Evolutionary conservation across 2,329 filamentous ascomycete genomes (phyloP), one percentile per base, ranked within the genome.

Genomic region (Leptodontidium sp.): DNA sequence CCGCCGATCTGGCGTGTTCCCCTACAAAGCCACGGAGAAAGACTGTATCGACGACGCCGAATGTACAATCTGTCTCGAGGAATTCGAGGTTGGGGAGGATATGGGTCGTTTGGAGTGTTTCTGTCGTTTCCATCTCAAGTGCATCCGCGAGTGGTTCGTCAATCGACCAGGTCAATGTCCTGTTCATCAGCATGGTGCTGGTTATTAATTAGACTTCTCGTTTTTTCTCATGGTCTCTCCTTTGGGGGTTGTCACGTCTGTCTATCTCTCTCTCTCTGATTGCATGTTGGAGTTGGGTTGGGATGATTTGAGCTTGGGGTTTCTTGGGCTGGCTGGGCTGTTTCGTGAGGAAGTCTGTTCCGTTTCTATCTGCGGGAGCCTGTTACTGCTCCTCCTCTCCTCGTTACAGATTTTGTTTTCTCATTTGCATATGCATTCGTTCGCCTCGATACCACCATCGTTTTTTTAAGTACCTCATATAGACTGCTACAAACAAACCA

Each of bases 21-120:
- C 87, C 0, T 91, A 91, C 73, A 72, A 81, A 26, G 88, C 89
- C 1, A 90, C 88, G 11, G 89, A 90, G 75, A 91, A 91, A 80
- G 89, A 91, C 77, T 90, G 88, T 72, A 84, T 89, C n/a, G 87
- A 90, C 71, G 86, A 87, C 68, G 88, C 87, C 3, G 89, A 91
- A 78, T 91, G 88, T 76, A 90, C 87, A 5, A 91, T 91, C 62
- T 91, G 89, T 72, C 81, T 91, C 2, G 89, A 91, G 74, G 88
- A 91, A 76, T 90, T 90, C 70, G 84, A 87, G 68, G 87, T 86
- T 0, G 88, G 88, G 1, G 84, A 86, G 35, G 79, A 83, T 32
- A 90, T 91, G 88, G 88, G 86, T n/a, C 82, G 89, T 53, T 79
- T 91, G 59, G 89, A 91, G 78, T 91, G 89, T 74, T 82, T 91